Percentiles rank a stretch among this genome's conserved stretches.
Conservation (phyloP, 768 basidiomycete genomes). For the Tricholoma hemisulphureum region DNA sequence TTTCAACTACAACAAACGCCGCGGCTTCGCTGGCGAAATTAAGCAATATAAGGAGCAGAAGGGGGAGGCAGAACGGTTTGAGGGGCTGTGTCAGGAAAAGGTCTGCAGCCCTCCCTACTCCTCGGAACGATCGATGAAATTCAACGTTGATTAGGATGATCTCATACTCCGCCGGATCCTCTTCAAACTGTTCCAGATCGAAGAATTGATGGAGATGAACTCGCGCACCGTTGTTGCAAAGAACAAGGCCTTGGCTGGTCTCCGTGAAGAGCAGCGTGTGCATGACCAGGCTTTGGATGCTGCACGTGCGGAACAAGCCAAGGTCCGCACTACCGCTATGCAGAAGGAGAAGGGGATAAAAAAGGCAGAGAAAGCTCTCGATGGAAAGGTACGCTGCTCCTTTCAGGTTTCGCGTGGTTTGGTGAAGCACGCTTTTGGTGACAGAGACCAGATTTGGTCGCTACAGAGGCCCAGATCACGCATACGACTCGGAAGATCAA, state of each 20-base stretch:
- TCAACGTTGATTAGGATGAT: constrained; percentile 57
- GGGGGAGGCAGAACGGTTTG: constrained; percentile 86
- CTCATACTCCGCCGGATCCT: constrained; percentile 79
- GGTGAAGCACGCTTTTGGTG: no score
- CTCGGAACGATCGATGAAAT: constrained; percentile 2
- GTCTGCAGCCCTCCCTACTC: constrained; percentile 41
- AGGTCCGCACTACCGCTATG: constrained; percentile 68
- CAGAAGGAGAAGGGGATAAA: constrained; percentile 88
- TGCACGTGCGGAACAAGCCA: constrained; percentile 79
- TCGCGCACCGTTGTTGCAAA: constrained; percentile 67
- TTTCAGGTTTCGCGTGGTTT: not conserved
- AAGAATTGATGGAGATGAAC: constrained; percentile 75
- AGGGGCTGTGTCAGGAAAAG: constrained; percentile 68
- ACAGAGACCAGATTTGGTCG: constrained; percentile 82
- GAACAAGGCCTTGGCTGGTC: constrained; percentile 65
- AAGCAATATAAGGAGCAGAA: constrained; percentile 98
- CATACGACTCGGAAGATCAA: constrained; percentile 79
- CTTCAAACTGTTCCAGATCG: constrained; percentile 89
- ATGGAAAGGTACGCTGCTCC: constrained; percentile 60
- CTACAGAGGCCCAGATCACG: constrained; percentile 82
- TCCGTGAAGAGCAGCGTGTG: constrained; percentile 65
- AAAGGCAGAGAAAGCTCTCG: constrained; percentile 85
- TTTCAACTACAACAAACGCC: constrained; percentile 90
- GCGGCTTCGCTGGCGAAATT: constrained; percentile 92
- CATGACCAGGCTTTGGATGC: constrained; percentile 72